Evolutionary conservation across 2,329 filamentous ascomycete genomes (phyloP).

Genomic region (Xylariaceae sp.): DNA sequence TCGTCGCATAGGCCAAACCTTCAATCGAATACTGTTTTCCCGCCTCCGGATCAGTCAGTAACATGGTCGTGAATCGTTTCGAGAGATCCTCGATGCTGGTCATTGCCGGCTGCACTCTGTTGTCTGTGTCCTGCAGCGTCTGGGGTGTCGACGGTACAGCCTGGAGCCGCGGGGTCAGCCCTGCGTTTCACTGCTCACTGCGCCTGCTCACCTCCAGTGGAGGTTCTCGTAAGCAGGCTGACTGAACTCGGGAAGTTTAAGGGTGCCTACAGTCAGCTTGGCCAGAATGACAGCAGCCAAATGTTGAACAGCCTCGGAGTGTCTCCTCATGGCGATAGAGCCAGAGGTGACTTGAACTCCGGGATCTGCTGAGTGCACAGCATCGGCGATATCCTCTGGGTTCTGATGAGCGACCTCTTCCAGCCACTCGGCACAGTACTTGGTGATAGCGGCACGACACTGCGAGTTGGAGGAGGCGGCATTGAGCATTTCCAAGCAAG

Average conservation of each 20-base stretch:
- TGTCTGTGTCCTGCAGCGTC: slow-evolving; percentile 34
- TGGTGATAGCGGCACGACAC: slow-evolving; percentile 79
- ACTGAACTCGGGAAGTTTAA: slow-evolving; percentile 31
- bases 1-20: slow-evolving; percentile 85
- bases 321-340: slow-evolving; percentile 56
- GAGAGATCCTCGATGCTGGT: slow-evolving; percentile 65
- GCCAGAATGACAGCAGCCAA: slow-evolving; percentile 72
- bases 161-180: slow-evolving; percentile 41
- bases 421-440: slow-evolving; percentile 83
- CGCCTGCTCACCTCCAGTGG: slow-evolving; percentile 23
- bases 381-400: slow-evolving; percentile 50
- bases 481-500: slow-evolving; percentile 84
- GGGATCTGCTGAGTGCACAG: slow-evolving; percentile 47
- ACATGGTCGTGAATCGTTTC: slow-evolving; percentile 61
- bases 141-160: slow-evolving; percentile 46
- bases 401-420: slow-evolving; percentile 76
- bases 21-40: slow-evolving; percentile 73
- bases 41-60: slow-evolving; percentile 55
- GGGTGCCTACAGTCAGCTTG: slow-evolving; percentile 58
- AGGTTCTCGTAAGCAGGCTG: slow-evolving; percentile 21
- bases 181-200: slow-evolving; percentile 10
- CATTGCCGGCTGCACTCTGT: slow-evolving; percentile 48
- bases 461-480: slow-evolving; percentile 81
- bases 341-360: slow-evolving; percentile 57
- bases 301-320: slow-evolving; percentile 59